These are phyloP conservation scores for Raphanus raphanistrum DNA, from an alignment of 345 rosid genomes.

Conservation along the genomic window DNA sequence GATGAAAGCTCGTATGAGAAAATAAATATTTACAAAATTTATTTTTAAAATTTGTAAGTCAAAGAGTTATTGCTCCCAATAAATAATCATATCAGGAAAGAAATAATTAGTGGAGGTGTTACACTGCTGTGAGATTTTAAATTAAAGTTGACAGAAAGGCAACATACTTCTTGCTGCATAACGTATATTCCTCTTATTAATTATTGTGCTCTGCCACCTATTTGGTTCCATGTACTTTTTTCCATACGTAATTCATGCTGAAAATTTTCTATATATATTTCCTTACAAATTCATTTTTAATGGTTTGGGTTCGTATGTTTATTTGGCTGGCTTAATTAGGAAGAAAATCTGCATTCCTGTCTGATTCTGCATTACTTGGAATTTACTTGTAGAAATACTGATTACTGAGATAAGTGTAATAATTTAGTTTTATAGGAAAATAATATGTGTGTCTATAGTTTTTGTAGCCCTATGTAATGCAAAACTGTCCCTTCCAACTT, in stretches of 20 bases:
- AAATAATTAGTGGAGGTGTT: slow-evolving; percentile 24
- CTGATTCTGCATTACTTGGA: slow-evolving; percentile 27
- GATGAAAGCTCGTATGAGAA: background rate
- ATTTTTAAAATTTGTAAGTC: background rate
- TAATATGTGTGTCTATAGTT: background rate
- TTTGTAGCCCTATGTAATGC: background rate
- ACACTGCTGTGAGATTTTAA: background rate
- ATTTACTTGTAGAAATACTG: background rate
- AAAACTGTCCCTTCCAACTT: background rate
- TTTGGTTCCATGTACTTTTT: background rate
- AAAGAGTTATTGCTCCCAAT: background rate
- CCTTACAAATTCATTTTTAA: background rate
- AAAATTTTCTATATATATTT: background rate
- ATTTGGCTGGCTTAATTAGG: background rate
- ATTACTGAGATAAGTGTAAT: background rate
- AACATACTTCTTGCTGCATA: slow-evolving; percentile 13
- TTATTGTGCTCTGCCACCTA: slow-evolving; percentile 7
- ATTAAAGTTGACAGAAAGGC: slow-evolving; percentile 1
- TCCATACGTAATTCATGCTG: background rate
- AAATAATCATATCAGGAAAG: slow-evolving; percentile 20
- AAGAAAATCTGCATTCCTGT: slow-evolving; percentile 22
- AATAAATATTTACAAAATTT: background rate
- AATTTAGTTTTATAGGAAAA: background rate
- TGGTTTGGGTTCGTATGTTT: background rate
- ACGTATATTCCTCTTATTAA: background rate